A percentile compares a stretch with the other conserved stretches of the same genome.
phyloP scores from a whole-genome alignment of 257 asterid species.

The Solanum paucissectum region DNA sequence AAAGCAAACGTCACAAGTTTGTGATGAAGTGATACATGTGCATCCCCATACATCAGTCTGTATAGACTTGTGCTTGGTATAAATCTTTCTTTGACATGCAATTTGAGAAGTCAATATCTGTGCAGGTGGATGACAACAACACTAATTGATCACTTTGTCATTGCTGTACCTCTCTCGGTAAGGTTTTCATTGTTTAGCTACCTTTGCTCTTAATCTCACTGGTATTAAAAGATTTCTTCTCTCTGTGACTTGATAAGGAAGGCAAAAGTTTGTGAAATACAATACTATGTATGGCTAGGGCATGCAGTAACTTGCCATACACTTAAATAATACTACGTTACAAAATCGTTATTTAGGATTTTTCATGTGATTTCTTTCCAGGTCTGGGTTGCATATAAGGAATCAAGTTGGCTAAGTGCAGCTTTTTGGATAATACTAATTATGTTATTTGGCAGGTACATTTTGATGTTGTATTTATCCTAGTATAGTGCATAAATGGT shows the following conservation, averaged over 20 bases:
- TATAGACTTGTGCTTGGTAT: neutral
- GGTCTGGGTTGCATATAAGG: conserved; percentile 91
- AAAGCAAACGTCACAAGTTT: neutral
- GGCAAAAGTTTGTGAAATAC: neutral
- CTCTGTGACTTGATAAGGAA: neutral
- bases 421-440: conserved; percentile 47
- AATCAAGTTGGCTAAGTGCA: conserved; percentile 38
- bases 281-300: neutral
- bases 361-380: conserved; percentile 7
- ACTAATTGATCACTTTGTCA: conserved; percentile 48
- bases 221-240: neutral
- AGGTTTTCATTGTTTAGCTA: neutral
- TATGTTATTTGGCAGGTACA: conserved; percentile 62
- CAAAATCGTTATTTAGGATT: neutral
- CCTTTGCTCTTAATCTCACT: neutral
- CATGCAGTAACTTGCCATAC: neutral
- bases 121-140: conserved; percentile 77
- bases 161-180: conserved; percentile 51
- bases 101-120: neutral
- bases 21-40: neutral
- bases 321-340: neutral
- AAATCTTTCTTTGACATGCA: neutral
- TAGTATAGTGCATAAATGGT: too few species aligned
- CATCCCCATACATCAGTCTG: neutral
- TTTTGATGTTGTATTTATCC: neutral